Conservation (phyloP, 768 basidiomycete species). For the Hydnum rufescens region DNA sequence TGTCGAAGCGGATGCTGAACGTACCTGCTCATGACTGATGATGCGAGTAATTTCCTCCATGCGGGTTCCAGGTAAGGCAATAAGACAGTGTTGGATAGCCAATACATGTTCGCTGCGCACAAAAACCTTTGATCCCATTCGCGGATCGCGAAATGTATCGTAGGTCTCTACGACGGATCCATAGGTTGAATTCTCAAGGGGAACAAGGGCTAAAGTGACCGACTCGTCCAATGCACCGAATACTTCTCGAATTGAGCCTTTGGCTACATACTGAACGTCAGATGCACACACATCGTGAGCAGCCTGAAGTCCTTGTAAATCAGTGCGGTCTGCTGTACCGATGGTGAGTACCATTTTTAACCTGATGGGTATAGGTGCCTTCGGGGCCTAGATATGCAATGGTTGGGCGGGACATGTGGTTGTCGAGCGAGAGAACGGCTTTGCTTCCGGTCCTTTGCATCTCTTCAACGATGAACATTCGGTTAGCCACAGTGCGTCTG, state of each 20-base stretch:
- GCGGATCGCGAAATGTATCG: not conserved
- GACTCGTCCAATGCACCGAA: not conserved
- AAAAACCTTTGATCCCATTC: not conserved
- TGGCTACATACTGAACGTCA: not conserved
- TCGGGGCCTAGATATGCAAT: not conserved
- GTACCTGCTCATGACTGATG: not conserved
- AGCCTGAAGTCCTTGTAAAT: not conserved
- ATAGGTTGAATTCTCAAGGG: not conserved
- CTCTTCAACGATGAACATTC: not conserved
- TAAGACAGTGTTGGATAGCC: not conserved
- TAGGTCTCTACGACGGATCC: not conserved
- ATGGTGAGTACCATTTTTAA: not conserved
- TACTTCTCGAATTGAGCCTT: not conserved
- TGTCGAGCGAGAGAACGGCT: not conserved
- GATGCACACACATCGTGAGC: not conserved
- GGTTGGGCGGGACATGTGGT: not conserved
- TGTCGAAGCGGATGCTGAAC: not conserved
- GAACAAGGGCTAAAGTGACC: not conserved
- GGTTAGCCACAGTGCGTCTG: not conserved
- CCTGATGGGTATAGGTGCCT: slow-evolving; percentile 1
- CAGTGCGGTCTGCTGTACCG: not conserved
- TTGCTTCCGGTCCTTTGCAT: not conserved
- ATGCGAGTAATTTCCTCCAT: not conserved
- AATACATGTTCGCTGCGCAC: not conserved
- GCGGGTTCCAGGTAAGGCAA: not conserved